Evolutionary conservation across 306 rosid species (phyloP).

Genomic region (Inga leiocalycina): DNA sequence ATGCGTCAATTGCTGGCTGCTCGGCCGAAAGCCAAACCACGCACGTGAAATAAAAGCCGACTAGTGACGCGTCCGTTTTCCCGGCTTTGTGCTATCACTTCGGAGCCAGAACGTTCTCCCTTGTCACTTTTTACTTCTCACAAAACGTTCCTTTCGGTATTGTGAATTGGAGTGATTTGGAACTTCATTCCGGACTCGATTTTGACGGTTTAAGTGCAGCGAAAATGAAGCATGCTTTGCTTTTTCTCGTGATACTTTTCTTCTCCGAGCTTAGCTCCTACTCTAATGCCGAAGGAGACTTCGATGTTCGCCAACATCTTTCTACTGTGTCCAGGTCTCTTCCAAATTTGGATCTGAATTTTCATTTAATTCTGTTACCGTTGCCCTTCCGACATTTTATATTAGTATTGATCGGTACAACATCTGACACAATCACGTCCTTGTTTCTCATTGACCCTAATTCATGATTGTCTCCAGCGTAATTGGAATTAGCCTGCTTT

Average conservation of each 20-base stretch:
- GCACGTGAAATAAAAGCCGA: not conserved
- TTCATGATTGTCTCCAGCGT: not conserved
- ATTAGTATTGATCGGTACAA: not conserved
- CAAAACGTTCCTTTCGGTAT: not conserved
- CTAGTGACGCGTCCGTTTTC: too few species aligned
- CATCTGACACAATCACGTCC: not conserved
- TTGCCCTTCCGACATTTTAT: not conserved
- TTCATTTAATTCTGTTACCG: not conserved
- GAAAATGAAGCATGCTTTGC: slow-evolving; percentile 28
- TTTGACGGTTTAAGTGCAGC: not conserved
- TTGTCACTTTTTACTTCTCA: not conserved
- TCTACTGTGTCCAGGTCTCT: slow-evolving; percentile 79
- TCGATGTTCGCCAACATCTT: slow-evolving; percentile 74
- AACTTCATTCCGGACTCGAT: not conserved
- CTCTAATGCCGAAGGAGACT: slow-evolving; percentile 52
- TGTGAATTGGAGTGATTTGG: not conserved
- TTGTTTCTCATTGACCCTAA: not conserved
- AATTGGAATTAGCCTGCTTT: not conserved
- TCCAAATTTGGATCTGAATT: not conserved
- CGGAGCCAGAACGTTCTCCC: not conserved
- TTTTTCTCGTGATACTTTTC: slow-evolving; percentile 31
- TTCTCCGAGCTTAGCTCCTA: slow-evolving; percentile 13
- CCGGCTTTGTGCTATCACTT: too few species aligned
- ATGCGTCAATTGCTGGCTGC: too few species aligned
- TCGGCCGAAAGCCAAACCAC: too few species aligned